phyloP scores from a whole-genome alignment of 345 rosid species.

The Pseudoturritis turrita region DNA sequence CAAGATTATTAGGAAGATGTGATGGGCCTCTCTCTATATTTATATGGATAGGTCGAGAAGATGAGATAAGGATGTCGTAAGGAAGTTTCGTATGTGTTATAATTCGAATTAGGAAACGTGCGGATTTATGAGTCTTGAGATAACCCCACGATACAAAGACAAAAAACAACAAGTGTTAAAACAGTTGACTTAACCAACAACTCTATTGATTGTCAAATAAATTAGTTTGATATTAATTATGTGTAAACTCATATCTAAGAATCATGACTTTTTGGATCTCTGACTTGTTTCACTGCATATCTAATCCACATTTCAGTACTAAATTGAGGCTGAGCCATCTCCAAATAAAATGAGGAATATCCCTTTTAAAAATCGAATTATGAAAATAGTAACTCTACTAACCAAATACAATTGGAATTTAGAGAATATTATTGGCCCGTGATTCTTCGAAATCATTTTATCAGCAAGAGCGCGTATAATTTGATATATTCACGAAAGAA shows the following conservation, averaged over 20 bases:
- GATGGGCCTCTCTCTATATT: not conserved
- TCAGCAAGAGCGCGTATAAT: not conserved
- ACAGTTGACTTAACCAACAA: conserved; percentile 24
- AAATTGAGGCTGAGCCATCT: not conserved
- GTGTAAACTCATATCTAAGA: not conserved
- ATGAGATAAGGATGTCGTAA: not conserved
- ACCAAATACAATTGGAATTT: too few relatives aligned
- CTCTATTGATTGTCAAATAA: conserved; percentile 1
- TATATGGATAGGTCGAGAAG: not conserved
- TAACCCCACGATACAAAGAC: not conserved
- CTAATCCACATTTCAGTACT: not conserved
- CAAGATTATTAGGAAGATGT: too few relatives aligned
- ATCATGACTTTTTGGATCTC: not conserved
- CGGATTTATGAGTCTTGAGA: conserved; percentile 4
- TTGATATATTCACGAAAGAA: too few relatives aligned
- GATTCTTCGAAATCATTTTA: not conserved
- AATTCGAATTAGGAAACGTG: conserved; percentile 10
- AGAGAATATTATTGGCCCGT: too few relatives aligned
- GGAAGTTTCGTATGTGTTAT: conserved; percentile 21
- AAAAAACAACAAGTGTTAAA: conserved; percentile 9
- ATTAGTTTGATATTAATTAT: not conserved
- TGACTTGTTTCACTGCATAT: not conserved
- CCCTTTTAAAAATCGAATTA: not conserved
- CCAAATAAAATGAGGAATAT: not conserved
- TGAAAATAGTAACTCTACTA: not conserved